A percentile compares a stretch with the other conserved stretches of the same genome.
Evolutionary conservation across 352 stramenopile genomes (phyloP).

Genomic region (Phytophthora sansomeana): DNA sequence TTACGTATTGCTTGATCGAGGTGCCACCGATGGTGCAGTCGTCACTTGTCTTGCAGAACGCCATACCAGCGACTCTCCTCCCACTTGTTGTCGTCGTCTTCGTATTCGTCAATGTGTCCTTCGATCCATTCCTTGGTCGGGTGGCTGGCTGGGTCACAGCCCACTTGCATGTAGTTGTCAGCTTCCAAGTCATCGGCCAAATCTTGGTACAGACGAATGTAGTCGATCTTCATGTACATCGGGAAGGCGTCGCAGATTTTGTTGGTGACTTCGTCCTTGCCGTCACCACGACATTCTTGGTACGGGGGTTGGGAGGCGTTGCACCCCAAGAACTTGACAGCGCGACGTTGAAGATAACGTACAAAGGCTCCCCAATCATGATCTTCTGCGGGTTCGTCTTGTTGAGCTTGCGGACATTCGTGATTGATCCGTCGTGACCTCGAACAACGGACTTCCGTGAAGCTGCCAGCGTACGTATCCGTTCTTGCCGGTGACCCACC

Average conservation of each 20-base stretch:
- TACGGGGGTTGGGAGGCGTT: constrained; percentile 27
- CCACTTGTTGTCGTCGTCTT: constrained; percentile 45
- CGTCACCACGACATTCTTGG: constrained; percentile 36
- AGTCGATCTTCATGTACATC: constrained; percentile 80
- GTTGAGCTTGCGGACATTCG: constrained; percentile 49
- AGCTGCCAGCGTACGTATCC: constrained; percentile 74
- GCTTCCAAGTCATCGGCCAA: constrained; percentile 35
- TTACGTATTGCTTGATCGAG: too few species aligned
- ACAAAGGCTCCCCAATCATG: constrained; percentile 92
- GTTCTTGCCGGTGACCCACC: constrained; percentile 65
- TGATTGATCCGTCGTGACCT: constrained; percentile 57
- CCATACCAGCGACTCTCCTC: constrained; percentile 46
- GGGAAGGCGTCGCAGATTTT: constrained; percentile 51
- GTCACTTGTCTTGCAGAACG: constrained; percentile 49
- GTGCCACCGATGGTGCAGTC: constrained; percentile 51
- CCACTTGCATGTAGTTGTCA: constrained; percentile 36
- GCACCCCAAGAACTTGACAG: constrained; percentile 77
- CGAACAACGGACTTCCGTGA: constrained; percentile 53
- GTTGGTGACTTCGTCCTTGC: constrained; percentile 46
- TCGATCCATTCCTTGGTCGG: constrained; percentile 49
- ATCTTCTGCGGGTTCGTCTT: constrained; percentile 73
- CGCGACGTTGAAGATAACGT: constrained; percentile 94
- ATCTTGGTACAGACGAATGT: constrained; percentile 85
- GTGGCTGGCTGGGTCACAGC: constrained; percentile 43
- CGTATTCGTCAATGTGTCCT: constrained; percentile 43